Evolutionary conservation across 176 grass and related monocot genomes (phyloP).

Genomic region (Oryza meyeriana): DNA sequence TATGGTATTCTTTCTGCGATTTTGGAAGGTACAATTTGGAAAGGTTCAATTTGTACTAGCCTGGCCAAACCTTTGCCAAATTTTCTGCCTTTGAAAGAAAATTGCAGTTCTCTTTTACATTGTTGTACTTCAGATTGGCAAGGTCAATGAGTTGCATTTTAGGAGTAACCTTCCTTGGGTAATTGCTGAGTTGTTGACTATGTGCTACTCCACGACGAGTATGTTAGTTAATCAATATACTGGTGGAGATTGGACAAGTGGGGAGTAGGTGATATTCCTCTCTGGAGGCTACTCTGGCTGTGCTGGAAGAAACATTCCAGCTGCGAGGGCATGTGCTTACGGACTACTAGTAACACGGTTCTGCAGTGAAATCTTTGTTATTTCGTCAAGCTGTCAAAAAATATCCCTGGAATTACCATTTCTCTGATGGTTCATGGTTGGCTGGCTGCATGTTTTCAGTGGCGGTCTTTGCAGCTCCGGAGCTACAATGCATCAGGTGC

Average conservation of each 20-base stretch:
- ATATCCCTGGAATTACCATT: background rate
- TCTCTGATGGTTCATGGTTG: too few species aligned
- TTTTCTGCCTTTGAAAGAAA: background rate
- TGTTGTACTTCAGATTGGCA: background rate
- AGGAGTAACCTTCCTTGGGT: background rate
- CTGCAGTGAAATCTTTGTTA: background rate
- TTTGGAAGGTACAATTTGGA: background rate
- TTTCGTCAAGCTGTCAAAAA: background rate
- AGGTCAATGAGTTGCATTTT: background rate
- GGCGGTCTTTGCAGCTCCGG: background rate
- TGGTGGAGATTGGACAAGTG: background rate
- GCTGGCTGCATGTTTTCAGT: background rate
- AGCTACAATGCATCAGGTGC: background rate
- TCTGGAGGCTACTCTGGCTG: background rate
- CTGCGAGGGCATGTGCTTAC: background rate
- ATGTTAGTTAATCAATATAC: background rate
- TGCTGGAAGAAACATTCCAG: background rate
- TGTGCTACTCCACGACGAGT: background rate
- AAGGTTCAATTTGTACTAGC: background rate
- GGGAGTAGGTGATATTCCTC: background rate
- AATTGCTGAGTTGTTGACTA: background rate
- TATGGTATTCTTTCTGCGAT: background rate
- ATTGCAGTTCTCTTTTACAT: background rate
- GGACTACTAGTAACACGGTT: background rate
- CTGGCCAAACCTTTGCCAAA: background rate